Conservation (phyloP, 768 basidiomycete species). For the Tubosaeta brunneosetosa region DNA sequence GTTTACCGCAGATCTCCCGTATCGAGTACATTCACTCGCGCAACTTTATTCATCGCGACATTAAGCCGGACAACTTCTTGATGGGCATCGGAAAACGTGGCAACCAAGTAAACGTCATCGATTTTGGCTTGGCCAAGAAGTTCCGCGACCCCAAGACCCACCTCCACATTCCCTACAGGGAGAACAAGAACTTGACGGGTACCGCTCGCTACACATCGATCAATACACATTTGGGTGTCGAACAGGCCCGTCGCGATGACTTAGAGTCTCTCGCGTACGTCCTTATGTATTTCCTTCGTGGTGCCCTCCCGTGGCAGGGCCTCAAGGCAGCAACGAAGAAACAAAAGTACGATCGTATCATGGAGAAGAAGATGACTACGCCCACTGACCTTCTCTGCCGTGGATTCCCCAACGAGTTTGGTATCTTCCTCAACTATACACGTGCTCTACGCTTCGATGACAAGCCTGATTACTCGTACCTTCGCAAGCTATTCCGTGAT, state of each 20-base stretch:
- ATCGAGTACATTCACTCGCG: conserved; percentile 99
- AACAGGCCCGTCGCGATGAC: conserved; percentile 97
- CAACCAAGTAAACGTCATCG: conserved; percentile 98
- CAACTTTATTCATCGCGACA: conserved; percentile 96
- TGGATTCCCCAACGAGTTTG: conserved; percentile 99
- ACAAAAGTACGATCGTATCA: conserved; percentile 99
- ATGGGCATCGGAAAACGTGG: conserved; percentile 99
- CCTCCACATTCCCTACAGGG: conserved; percentile 97
- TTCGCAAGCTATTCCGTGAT: conserved; percentile 98
- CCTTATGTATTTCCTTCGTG: conserved; percentile 99
- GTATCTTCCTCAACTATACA: conserved; percentile 98
- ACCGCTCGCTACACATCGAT: conserved; percentile 99
- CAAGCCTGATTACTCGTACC: conserved; percentile 99
- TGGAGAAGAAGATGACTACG: conserved; percentile 99
- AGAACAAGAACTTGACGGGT: conserved; percentile 99
- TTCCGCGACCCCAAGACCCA: conserved; percentile 99
- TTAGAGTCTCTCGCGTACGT: conserved; percentile 98
- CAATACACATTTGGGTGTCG: conserved; percentile 97
- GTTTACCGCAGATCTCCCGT: conserved; percentile 75
- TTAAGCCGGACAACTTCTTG: conserved; percentile 99
- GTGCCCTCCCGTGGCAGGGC: conserved; percentile 97
- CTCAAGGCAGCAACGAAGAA: conserved; percentile 99
- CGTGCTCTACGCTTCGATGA: conserved; percentile 99
- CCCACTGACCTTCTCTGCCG: conserved; percentile 96
- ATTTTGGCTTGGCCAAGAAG: conserved; percentile 98